Evolutionary conservation across 2,329 filamentous ascomycete species (phyloP), one percentile per base, ranked within the genome.

Genomic region (Aspergillus texensis): DNA sequence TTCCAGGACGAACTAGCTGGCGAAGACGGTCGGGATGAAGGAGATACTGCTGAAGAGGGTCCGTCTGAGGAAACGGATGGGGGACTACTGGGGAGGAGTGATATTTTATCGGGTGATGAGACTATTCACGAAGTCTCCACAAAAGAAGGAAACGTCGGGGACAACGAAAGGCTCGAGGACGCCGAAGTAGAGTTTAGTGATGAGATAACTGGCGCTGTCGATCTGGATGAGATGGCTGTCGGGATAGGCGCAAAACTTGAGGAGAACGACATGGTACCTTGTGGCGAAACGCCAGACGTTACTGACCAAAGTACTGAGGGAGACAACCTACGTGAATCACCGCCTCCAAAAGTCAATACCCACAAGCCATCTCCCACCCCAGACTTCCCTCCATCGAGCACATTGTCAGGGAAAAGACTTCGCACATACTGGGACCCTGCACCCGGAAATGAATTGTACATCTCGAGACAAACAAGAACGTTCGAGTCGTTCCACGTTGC

Each of bases 341-440:
- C 19, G 11, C 32, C 11, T 30, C 19, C 36, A n/a, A 26, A 43
- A 21, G 50, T 36, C 21, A 26, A 26, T 45, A 11, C 50, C 8
- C 34, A 45, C 48, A 32, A 41, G 48, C 21, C 58, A 21, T 60
- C 58, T 24, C 14, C 39, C 36, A 60, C 50, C 1, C 57, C 57
- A 2, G n/a, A 54, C 16, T 50, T 50, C 26, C 48, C 30, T 34
- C 9, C 28, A 8, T 39, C 30, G 28, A 8, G 30, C n/a, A n/a
- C 46, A 32, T 41, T 28, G 24, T 6, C 46, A 19, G 32, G 24
- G 43, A 46, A 28, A 30, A 14, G 30, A 45, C 46, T 30, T 34
- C 28, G 26, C n/a, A 9, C 58, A 30, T 32, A 53, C 10, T 46
- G 48, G 58, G 24, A 45, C 26, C 36, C 50, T 16, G 58, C 24